Conservation (phyloP, 2,329 filamentous ascomycete species). For the Fusarium compactum region DNA sequence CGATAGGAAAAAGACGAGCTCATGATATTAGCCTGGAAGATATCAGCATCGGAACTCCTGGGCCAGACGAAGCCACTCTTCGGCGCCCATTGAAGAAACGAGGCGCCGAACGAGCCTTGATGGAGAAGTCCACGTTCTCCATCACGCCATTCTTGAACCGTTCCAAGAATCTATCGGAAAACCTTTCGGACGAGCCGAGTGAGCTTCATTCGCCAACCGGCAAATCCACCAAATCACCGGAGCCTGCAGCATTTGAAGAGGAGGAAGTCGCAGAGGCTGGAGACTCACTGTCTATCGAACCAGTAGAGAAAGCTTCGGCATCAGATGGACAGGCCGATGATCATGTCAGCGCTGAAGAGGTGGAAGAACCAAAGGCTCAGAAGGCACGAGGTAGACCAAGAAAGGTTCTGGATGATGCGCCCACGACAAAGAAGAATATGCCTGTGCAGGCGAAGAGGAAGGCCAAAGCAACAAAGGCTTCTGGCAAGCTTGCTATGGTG, state of each 20-base stretch:
- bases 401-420: constrained; percentile 60
- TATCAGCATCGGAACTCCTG: constrained; percentile 60
- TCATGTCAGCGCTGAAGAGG: constrained; percentile 17
- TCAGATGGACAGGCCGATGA: constrained; percentile 20
- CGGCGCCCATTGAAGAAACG: constrained; percentile 67
- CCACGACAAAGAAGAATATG: constrained; percentile 61
- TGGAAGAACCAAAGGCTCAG: constrained; percentile 28
- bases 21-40: constrained; percentile 61
- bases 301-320: constrained; percentile 16
- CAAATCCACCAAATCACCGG: constrained; percentile 24
- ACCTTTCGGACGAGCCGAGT: constrained; percentile 51
- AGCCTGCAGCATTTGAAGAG: constrained; percentile 52
- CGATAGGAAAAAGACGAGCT: constrained; percentile 59
- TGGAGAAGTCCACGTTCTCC: constrained; percentile 92
- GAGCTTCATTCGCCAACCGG: constrained; percentile 44
- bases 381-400: constrained; percentile 60
- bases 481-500: constrained; percentile 54
- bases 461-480: constrained; percentile 45
- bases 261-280: constrained; percentile 43
- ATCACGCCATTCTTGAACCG: constrained; percentile 94
- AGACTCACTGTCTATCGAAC: constrained; percentile 22
- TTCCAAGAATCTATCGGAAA: constrained; percentile 64
- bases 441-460: constrained; percentile 52
- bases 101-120: constrained; percentile 61
- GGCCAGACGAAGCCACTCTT: constrained; percentile 56